Evolutionary conservation across 1,284 basidiomycete genomes (phyloP).

Genomic region (Heterobasidion irregulare): DNA sequence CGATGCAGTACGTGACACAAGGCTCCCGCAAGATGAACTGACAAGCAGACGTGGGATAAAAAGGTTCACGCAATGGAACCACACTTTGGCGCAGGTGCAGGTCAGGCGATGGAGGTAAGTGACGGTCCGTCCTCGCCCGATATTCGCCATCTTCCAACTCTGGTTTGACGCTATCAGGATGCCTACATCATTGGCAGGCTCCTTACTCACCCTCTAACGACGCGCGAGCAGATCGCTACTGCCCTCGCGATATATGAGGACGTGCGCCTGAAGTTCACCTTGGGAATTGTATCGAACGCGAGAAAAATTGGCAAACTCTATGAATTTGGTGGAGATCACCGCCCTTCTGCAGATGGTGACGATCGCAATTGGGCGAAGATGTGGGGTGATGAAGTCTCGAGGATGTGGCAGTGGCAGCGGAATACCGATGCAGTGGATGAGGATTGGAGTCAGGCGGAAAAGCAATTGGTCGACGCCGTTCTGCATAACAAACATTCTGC

Average conservation of each 20-base stretch:
- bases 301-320: conserved; percentile 15
- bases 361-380: background rate
- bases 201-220: conserved; percentile 18
- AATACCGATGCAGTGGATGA: background rate
- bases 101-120: conserved; percentile 44
- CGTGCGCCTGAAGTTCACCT: conserved; percentile 21
- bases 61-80: conserved; percentile 46
- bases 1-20: conserved; percentile 27
- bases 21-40: background rate
- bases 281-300: conserved; percentile 1
- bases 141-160: background rate
- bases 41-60: background rate
- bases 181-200: conserved; percentile 26
- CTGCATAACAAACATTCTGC: no score
- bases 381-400: background rate
- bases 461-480: background rate
- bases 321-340: conserved; percentile 12
- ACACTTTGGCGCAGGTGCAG: conserved; percentile 44
- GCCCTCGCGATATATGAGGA: conserved; percentile 22
- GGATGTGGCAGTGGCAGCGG: background rate
- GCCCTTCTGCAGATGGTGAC: background rate
- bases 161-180: conserved; percentile 15
- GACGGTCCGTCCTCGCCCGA: background rate
- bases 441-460: background rate
- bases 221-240: conserved; percentile 12